phyloP scores from a whole-genome alignment of 2,329 filamentous ascomycete genomes.

The Xylaria sp. region DNA sequence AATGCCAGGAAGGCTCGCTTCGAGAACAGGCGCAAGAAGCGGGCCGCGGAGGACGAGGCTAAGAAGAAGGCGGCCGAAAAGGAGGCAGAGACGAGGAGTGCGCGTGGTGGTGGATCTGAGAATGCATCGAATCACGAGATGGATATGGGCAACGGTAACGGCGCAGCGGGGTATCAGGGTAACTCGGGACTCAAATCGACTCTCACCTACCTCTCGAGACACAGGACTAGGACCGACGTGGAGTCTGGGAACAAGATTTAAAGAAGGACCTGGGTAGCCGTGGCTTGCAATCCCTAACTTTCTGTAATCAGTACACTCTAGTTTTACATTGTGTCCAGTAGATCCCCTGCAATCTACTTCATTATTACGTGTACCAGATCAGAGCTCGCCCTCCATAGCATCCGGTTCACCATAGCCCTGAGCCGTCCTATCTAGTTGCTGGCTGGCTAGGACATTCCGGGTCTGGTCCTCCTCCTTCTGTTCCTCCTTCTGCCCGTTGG shows the following conservation, averaged over 20 bases:
- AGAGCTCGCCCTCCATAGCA: constrained; percentile 13
- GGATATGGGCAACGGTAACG: not conserved
- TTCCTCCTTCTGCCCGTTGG: too few species aligned
- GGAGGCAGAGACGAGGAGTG: not conserved
- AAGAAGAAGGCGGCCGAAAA: not conserved
- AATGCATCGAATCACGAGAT: too few species aligned
- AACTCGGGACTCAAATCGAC: not conserved
- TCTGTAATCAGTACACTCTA: not conserved
- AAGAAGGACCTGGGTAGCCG: not conserved
- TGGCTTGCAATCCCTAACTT: too few species aligned
- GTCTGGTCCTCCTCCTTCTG: constrained; percentile 1
- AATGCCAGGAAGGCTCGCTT: not conserved
- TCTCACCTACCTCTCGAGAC: not conserved
- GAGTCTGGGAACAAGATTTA: too few species aligned
- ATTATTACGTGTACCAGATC: too few species aligned
- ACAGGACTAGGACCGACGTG: not conserved
- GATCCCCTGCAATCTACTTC: too few species aligned
- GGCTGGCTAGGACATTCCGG: constrained; percentile 9
- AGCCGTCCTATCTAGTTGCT: constrained; percentile 3
- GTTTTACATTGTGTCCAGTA: too few species aligned
- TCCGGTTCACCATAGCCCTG: constrained; percentile 3
- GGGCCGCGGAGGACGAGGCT: not conserved
- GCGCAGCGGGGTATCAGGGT: not conserved
- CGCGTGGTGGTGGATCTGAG: not conserved
- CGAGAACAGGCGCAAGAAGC: not conserved